Evolutionary conservation across 768 basidiomycete genomes (phyloP), one percentile per base, ranked within the genome.

Genomic region (Pulveroboletus frians): DNA sequence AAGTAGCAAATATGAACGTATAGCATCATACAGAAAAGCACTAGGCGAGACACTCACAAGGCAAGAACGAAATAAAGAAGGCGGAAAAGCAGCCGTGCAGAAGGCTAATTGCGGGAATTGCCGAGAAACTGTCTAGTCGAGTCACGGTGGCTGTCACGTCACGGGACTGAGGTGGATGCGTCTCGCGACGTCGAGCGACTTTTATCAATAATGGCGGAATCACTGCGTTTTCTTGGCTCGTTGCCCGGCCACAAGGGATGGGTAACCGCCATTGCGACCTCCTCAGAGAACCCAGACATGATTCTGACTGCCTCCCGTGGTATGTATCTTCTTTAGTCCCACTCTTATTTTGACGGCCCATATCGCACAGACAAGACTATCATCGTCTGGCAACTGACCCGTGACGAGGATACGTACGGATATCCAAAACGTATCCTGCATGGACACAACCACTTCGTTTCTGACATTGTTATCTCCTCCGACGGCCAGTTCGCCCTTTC

Each of bases 401-500:
- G 96, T 57, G 88, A 89, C 52, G 88, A 93, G 57, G 84, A 87
- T 57, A 73, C 82, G 42, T 96, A 94, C 70, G 96, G 96, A 49
- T 94, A 85, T 77, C 95, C 96, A 53, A 98, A 98, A 78, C 85
- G 88, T 68, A 90, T 97, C 65, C 86, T 99, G 52, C 88, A 92
- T 69, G 95, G 96, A 54, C 96, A 99, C 80, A 98, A 97, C 76
- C 95, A 96, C 79, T 97, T 97, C 69, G 94, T 97, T 51, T 97
- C 93, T 35, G 94, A 97, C 68, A 90, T 98, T 61, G 95, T 96
- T 63, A 94, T 97, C 71, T 97, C 95, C 52, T 96, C 95, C 52
- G 96, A 99, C 69, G 96, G 96, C 65, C 95, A 98, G 76, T 98
- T 97, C 71, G 95, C 96, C 39, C 87, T 99, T 53, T 98, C 96